phyloP scores from a whole-genome alignment of 2,329 filamentous ascomycete species.

The Aphanocladium album region DNA sequence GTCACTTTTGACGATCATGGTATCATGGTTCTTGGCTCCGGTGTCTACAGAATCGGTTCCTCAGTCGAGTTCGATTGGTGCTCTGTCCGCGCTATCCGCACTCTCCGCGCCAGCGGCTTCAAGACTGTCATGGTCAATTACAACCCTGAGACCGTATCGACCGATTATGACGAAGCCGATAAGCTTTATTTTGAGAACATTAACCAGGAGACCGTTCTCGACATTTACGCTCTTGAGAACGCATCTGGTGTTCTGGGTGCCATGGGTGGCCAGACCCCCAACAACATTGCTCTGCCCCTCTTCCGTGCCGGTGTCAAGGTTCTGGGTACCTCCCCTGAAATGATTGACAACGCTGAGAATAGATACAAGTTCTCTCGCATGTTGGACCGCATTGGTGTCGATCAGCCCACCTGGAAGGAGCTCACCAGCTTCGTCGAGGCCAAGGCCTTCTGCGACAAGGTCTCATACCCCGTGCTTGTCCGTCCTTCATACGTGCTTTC shows the following conservation, averaged over 20 bases:
- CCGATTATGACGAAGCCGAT: constrained; percentile 93
- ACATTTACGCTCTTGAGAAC: constrained; percentile 86
- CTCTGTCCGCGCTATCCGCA: constrained; percentile 89
- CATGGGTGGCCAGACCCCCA: constrained; percentile 96
- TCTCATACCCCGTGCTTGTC: constrained; percentile 90
- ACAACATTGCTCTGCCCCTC: constrained; percentile 91
- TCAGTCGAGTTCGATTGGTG: constrained; percentile 99
- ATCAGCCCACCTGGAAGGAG: constrained; percentile 98
- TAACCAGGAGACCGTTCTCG: constrained; percentile 80
- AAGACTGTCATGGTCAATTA: constrained; percentile 98
- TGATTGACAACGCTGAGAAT: constrained; percentile 98
- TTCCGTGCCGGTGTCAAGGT: constrained; percentile 88
- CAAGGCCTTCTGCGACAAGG: constrained; percentile 76
- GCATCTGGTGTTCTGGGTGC: constrained; percentile 83
- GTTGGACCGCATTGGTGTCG: constrained; percentile 89
- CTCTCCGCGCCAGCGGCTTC: constrained; percentile 73
- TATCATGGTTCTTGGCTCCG: constrained; percentile 92
- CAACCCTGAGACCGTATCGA: constrained; percentile 84
- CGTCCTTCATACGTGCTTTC: constrained; percentile 95
- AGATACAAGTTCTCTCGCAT: constrained; percentile 98
- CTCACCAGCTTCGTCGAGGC: constrained; percentile 92
- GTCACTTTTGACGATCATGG: constrained; percentile 82
- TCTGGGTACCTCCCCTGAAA: constrained; percentile 92
- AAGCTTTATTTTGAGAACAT: constrained; percentile 96
- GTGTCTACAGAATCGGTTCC: constrained; percentile 94